Evolutionary conservation across 805 yeast genomes (phyloP).

Genomic region (Metschnikowia picachoensis): DNA sequence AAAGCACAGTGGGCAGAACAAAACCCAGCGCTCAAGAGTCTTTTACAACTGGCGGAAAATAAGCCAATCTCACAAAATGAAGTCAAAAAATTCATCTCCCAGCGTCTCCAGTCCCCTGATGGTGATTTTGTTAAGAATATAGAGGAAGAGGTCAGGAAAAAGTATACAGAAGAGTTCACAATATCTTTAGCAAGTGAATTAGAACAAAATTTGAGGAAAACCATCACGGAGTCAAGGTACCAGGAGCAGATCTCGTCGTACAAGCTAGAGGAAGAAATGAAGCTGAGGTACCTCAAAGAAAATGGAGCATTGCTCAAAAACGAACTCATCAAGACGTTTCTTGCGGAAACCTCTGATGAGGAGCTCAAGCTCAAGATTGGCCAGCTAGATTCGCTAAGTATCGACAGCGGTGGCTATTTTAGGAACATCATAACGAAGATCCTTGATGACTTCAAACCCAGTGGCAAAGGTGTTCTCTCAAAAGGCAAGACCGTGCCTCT

Average conservation of each 20-base stretch:
- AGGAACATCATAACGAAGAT: constrained; percentile 13
- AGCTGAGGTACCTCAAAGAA: constrained; percentile 6
- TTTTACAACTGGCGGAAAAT: neutral
- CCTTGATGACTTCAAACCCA: constrained; percentile 14
- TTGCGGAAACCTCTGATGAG: constrained; percentile 9
- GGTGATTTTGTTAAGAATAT: neutral
- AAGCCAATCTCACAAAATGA: neutral
- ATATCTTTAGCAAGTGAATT: neutral
- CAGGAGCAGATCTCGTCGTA: neutral
- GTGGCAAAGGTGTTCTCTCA: constrained; percentile 5
- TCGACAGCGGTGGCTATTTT: constrained; percentile 13
- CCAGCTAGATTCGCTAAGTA: neutral
- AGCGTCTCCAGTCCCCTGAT: neutral
- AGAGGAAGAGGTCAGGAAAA: constrained; percentile 3
- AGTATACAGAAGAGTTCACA: constrained; percentile 2
- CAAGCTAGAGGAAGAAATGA: constrained; percentile 8
- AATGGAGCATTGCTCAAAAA: constrained; percentile 10
- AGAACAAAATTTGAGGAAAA: neutral
- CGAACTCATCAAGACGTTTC: constrained; percentile 5
- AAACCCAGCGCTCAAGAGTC: neutral
- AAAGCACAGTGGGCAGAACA: constrained; percentile 7
- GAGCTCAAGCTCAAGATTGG: constrained; percentile 5
- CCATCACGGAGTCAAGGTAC: neutral
- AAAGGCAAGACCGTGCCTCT: constrained; percentile 6
- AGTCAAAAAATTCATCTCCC: constrained; percentile 1